Base-by-base conservation (phyloP, 208 protist genomes). In the Trypanosoma avium region DNA sequence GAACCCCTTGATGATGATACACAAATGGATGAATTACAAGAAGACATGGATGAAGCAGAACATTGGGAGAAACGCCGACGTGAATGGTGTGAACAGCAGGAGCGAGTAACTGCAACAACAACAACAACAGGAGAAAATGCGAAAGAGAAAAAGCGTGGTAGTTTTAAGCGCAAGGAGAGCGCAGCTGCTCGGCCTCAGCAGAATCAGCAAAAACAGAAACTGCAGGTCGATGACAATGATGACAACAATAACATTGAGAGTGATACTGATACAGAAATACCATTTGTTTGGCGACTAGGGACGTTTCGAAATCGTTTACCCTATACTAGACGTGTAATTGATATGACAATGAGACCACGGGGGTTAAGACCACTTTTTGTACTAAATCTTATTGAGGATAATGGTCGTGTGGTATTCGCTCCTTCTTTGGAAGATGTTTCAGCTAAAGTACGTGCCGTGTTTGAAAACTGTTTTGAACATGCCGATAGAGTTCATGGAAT, bases 311-410 rank as follows among this genome's bases (percentile, higher is more conserved):
- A 81, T 45, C 47, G 40, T 13, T 53, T 82, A 26, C 82, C 84
- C 2, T 92, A 85, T 66, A 89, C 82, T 26, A 72, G 57, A 43
- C 84, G 87, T 48, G 87, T 96, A 24, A 60, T 96, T 32, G 61
- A 85, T 8, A 84, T 95, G 60, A 92, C 87, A 30, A 79, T 71
- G 57, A 53, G 61, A 4, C 67, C 82, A 19, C 92, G 84, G 32
- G 93, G 89, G 2, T 62, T 95, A 10, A 63, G 65, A 47, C 93
- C 93, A 12, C 79, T 97, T 32, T 97, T 97, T 66, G 66, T 89
- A 29, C 67, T 95, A 21, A 82, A 80, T 53, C 78, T 97, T 8
- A 78, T 92, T 12, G 78, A 77, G 55, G 48, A 67, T 9, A 52
- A 67, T 21, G 70, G 80, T 32, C 59, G 50, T 26, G 76, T 97